Base-by-base conservation (phyloP, 257 asterid genomes). In the Solanum tacnaense region DNA sequence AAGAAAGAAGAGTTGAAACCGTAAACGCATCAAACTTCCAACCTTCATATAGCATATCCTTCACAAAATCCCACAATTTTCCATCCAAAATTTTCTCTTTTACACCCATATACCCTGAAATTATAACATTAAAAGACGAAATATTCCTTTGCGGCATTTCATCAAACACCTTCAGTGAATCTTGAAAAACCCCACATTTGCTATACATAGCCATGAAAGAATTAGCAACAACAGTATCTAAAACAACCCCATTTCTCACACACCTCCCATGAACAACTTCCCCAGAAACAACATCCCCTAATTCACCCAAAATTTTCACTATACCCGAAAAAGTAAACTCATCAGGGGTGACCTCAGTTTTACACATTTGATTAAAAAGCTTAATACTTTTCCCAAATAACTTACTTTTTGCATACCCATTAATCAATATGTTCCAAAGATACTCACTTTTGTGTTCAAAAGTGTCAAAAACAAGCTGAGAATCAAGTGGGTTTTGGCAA, bases 211-310 rank as follows among this genome's bases (percentile, higher is more conserved):
- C 87, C 91, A 95, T 92, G 85, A 95, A 87, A 46, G 97, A 93
- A 85, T 94, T 95, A 27, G 93, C 94, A 78, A 92, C 98, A 76
- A 95, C 93, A 52, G 88, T 88, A 89, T 95, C 97, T n/a, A 90
- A 90, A 39, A 88, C 87, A 31, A 91, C 83, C 21, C 96, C 97
- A 89, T 83, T 90, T 84, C 87, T 93, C 76, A 91, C 65, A 86
- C 92, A 86, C 86, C 58, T 88, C 39, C 91, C 95, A 62, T 95
- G 97, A 31, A 93, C 90, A 89, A 89, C 87, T 87, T 75, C 81
- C 84, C 96, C 98, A 21, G 36, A 29, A 67, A 86, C 62, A 76
- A 90, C 75, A 78, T 93, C 93, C 73, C 92, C 90, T 4, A 72
- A 62, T 41, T 93, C 95, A 65, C 93, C 95, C 8, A 87, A 86